A percentile compares a stretch with the other conserved stretches of the same genome.
phyloP scores from a whole-genome alignment of 495 filamentous ascomycete genomes.

The Evansstolkia leycettana region DNA sequence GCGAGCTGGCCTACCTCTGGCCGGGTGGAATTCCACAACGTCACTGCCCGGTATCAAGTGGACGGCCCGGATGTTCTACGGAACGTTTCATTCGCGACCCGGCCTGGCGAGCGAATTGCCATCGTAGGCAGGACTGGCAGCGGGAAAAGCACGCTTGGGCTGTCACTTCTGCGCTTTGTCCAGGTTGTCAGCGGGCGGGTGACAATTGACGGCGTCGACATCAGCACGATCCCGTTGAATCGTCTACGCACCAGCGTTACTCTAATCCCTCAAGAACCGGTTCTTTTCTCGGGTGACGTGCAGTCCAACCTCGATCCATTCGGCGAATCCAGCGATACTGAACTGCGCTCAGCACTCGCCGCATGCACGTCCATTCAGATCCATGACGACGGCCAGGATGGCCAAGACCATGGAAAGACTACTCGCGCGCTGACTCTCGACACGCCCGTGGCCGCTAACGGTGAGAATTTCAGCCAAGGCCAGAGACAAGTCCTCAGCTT shows the following conservation, averaged over 20 bases:
- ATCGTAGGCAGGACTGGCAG: conserved; percentile 53
- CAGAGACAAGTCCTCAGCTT: conserved; percentile 49
- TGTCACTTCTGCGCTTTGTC: conserved; percentile 43
- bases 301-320: conserved; percentile 45
- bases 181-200: conserved; percentile 32
- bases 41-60: conserved; percentile 34
- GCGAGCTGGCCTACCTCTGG: conserved; percentile 35
- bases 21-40: conserved; percentile 34
- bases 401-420: conserved; percentile 6
- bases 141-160: conserved; percentile 48
- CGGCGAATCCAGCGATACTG: conserved; percentile 29
- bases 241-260: conserved; percentile 43
- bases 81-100: conserved; percentile 35
- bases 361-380: conserved; percentile 34
- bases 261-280: conserved; percentile 50
- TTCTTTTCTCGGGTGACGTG: conserved; percentile 43
- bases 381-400: conserved; percentile 9
- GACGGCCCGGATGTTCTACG: conserved; percentile 38
- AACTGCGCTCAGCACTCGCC: conserved; percentile 31
- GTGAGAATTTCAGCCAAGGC: conserved; percentile 49
- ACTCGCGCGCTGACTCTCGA: conserved; percentile 13
- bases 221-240: conserved; percentile 37
- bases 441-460: conserved; percentile 40
- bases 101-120: conserved; percentile 41
- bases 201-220: conserved; percentile 40